Conservation (phyloP, 345 rosid species). For the Angophora floribunda region DNA sequence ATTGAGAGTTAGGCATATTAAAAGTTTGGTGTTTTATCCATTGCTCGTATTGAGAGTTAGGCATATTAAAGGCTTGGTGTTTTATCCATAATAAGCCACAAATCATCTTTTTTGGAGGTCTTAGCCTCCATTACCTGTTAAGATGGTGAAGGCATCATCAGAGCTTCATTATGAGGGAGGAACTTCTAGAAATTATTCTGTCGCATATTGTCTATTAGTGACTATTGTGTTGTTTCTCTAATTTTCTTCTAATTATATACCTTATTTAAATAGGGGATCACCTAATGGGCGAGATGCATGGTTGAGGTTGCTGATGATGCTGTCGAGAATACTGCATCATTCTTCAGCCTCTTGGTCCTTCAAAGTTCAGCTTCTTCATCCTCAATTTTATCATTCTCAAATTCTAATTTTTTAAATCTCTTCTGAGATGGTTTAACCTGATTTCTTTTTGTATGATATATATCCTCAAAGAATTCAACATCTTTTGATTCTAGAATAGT, state of each 20-base stretch:
- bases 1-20: background rate
- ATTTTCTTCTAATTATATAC: background rate
- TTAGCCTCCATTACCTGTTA: slow-evolving; percentile 55
- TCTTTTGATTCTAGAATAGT: too few species aligned
- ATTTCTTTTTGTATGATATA: too few species aligned
- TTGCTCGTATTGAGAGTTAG: background rate
- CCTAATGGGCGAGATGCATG: background rate
- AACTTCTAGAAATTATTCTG: background rate
- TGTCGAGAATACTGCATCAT: too few species aligned
- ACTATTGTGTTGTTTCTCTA: background rate
- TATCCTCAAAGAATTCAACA: too few species aligned
- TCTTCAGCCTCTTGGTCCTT: too few species aligned
- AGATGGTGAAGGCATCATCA: slow-evolving; percentile 39
- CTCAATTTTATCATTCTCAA: too few species aligned
- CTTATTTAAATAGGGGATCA: background rate
- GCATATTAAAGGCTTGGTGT: background rate
- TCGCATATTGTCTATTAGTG: background rate
- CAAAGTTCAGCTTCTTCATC: too few species aligned
- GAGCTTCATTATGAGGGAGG: slow-evolving; percentile 55
- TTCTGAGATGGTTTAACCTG: too few species aligned
- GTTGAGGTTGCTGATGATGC: too few species aligned
- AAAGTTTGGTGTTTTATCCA: background rate
- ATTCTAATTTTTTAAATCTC: too few species aligned
- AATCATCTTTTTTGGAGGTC: slow-evolving; percentile 27
- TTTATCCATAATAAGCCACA: background rate